These are phyloP conservation scores for Biscogniauxia sp. DNA, from an alignment of 2,329 filamentous ascomycete genomes.

Conservation along the genomic window DNA sequence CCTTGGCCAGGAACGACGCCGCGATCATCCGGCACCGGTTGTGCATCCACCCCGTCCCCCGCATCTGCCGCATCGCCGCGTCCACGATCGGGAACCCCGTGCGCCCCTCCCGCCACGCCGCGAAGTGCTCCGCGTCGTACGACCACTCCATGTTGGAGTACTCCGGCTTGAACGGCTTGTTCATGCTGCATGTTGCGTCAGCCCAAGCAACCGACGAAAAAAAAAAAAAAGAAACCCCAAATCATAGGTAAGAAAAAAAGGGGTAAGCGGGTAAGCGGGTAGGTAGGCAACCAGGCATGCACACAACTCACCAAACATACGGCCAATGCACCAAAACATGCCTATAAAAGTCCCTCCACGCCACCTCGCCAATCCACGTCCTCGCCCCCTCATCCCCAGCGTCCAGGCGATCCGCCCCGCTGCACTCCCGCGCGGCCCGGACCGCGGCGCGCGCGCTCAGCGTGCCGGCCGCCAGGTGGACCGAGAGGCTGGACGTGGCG, in stretches of 20 bases:
- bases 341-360: constrained; percentile 86
- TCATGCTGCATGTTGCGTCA: constrained; percentile 43
- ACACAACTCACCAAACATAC: constrained; percentile 62
- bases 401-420: constrained; percentile 59
- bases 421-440: constrained; percentile 53
- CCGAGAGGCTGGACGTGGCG: constrained; percentile 67
- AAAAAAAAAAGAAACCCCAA: not conserved
- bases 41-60: constrained; percentile 72
- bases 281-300: not conserved
- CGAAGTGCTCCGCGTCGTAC: constrained; percentile 66
- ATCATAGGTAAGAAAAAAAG: not conserved
- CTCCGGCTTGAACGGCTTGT: constrained; percentile 71
- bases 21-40: constrained; percentile 84
- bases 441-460: constrained; percentile 66
- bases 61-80: constrained; percentile 79
- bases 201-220: not conserved
- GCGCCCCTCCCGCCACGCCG: constrained; percentile 69
- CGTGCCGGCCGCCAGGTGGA: constrained; percentile 66
- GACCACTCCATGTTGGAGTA: constrained; percentile 83
- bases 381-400: constrained; percentile 63
- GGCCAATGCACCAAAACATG: constrained; percentile 85
- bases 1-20: constrained; percentile 76
- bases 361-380: constrained; percentile 78
- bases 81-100: constrained; percentile 85
- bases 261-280: not conserved